Evolutionary conservation across 805 yeast species (phyloP).

Genomic region (Nakazawaea pomicola): DNA sequence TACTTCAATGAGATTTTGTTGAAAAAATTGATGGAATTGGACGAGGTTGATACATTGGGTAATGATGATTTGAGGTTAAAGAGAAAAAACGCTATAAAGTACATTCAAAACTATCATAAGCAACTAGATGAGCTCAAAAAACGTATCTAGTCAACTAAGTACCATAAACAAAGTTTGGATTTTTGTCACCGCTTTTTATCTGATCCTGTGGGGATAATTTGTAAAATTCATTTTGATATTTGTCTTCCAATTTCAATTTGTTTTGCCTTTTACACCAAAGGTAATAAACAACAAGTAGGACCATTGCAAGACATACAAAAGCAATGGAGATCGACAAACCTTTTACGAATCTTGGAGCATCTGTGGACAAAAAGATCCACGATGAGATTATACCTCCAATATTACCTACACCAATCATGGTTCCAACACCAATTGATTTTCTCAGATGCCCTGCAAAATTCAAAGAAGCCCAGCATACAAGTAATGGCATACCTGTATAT

Average conservation of each 20-base stretch:
- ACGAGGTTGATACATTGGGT: conserved; percentile 51
- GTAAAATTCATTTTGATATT: conserved; percentile 26
- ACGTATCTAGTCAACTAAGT: background rate
- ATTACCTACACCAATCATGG: conserved; percentile 67
- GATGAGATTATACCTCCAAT: conserved; percentile 68
- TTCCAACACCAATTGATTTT: conserved; percentile 43
- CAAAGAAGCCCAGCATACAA: conserved; percentile 62
- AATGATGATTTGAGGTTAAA: conserved; percentile 47
- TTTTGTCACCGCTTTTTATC: conserved; percentile 30
- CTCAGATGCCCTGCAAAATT: conserved; percentile 61
- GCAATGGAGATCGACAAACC: conserved; percentile 52
- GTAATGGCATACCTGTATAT: conserved; percentile 63
- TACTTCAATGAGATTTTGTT: conserved; percentile 64
- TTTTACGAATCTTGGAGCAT: conserved; percentile 53
- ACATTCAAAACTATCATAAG: conserved; percentile 55
- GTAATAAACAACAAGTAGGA: conserved; percentile 28
- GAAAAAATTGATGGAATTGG: conserved; percentile 62
- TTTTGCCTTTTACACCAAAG: conserved; percentile 27
- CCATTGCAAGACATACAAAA: conserved; percentile 37
- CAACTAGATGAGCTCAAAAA: conserved; percentile 37
- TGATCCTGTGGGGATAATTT: conserved; percentile 24
- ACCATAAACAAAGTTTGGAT: conserved; percentile 8
- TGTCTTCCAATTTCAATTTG: conserved; percentile 28
- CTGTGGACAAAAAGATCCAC: conserved; percentile 46
- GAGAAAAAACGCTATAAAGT: conserved; percentile 56